Base-by-base conservation (phyloP, 164 flowering plant genomes). In the Aristolochia fimbriata region DNA sequence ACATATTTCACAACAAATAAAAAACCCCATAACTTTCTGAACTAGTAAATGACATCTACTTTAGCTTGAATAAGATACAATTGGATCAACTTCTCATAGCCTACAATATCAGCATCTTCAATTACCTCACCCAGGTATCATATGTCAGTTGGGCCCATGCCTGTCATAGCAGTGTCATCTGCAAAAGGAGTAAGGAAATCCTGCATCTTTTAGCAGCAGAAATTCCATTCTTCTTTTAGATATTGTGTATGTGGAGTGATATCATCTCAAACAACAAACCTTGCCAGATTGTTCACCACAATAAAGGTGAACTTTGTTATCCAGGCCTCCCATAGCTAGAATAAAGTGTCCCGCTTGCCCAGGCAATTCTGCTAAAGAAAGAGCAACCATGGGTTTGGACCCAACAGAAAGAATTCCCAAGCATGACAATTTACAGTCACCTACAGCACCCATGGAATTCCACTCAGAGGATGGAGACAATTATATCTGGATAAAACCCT, bases 271-370 rank as follows among this genome's bases (percentile, higher is more conserved):
- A 45, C 49, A 54, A 64, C 75, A 51, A 58, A 85, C 97, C 84
- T 83, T 83, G 68, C 96, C 95, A 15, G 73, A 69, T 64, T 78
- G 74, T 62, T 83, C 80, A 60, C 93, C 93, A 60, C 76, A 81
- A 67, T 88, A 93, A 33, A 93, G 79, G 70, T 90, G 92, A 71
- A 93, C 64, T 70, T 86, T 86, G 77, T 81, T 90, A 73, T 93
- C 97, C 68, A 90, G 73, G 50, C 99, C 97, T 30, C 93, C 97
- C 89, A 86, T 81, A 59, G 96, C 97, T n/a, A 93, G 73, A 66
- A 84, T 74, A 33, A 90, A 41, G 61, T 71, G 79, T 33, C 77
- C 79, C 37, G 70, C 9, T 58, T 60, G 80, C 65, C 85, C 87
- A 54, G 95, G 97, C 73, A 93, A 65, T 58, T 85, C 85, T 20